phyloP scores from a whole-genome alignment of 306 rosid genomes.

The Pueraria montana region DNA sequence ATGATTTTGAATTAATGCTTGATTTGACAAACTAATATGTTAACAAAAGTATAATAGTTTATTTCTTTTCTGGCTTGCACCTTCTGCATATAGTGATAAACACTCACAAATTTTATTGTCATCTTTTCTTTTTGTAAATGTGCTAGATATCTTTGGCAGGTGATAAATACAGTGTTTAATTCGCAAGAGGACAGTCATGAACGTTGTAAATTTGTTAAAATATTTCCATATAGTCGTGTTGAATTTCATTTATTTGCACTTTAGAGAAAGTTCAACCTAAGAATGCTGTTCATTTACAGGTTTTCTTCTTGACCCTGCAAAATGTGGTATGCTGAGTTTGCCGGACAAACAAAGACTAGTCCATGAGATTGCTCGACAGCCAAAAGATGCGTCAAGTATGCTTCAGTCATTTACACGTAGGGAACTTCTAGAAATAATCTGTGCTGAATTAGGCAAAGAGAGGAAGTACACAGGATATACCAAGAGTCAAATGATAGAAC shows the following conservation, averaged over 20 bases:
- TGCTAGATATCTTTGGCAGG: slow-evolving; percentile 38
- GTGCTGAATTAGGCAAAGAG: slow-evolving; percentile 90
- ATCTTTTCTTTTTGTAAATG: neutral
- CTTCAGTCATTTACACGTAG: slow-evolving; percentile 81
- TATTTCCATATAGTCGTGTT: slow-evolving; percentile 11
- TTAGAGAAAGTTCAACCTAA: slow-evolving; percentile 31
- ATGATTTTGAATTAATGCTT: slow-evolving; percentile 12
- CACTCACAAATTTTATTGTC: slow-evolving; percentile 1
- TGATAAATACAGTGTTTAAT: slow-evolving; percentile 40
- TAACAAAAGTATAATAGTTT: neutral
- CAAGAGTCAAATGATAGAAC: slow-evolving; percentile 78
- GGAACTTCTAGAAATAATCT: slow-evolving; percentile 86
- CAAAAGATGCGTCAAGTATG: slow-evolving; percentile 73
- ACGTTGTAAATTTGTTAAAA: slow-evolving; percentile 28
- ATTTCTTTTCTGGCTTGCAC: slow-evolving; percentile 24
- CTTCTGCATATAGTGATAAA: neutral
- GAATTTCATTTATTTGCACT: slow-evolving; percentile 25
- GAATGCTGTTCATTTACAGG: slow-evolving; percentile 54
- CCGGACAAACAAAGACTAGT: slow-evolving; percentile 76
- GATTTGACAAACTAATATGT: slow-evolving; percentile 27
- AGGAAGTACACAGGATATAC: slow-evolving; percentile 91
- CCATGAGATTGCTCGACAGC: slow-evolving; percentile 68
- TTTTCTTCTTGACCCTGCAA: slow-evolving; percentile 69
- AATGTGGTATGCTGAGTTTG: slow-evolving; percentile 68
- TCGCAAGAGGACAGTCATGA: slow-evolving; percentile 3